Evolutionary conservation across 2,329 filamentous ascomycete species (phyloP).

Genomic region (Ascochyta lentis): DNA sequence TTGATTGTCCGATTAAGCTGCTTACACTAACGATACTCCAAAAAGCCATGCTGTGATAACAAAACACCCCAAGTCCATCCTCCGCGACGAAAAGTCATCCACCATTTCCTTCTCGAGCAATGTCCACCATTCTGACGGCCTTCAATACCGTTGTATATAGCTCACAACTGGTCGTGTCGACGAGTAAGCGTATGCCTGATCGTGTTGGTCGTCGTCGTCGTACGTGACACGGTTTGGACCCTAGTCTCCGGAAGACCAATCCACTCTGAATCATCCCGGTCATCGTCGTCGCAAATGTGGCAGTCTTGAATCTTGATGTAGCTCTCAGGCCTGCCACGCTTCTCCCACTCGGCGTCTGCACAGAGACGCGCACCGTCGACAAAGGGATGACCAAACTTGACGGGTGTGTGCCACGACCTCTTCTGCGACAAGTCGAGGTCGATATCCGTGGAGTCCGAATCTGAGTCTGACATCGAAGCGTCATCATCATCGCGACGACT

Average conservation of each 20-base stretch:
- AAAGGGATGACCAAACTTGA: constrained; percentile 27
- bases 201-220: background rate
- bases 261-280: constrained; percentile 2
- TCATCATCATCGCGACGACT: background rate
- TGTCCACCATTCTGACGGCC: background rate
- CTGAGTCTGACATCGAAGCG: background rate
- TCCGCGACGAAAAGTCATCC: background rate
- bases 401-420: constrained; percentile 25
- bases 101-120: background rate
- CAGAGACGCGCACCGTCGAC: constrained; percentile 10
- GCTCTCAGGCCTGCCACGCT: constrained; percentile 16
- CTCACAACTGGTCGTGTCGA: constrained; percentile 9
- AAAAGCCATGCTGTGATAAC: background rate
- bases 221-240: background rate
- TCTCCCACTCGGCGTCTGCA: constrained; percentile 33
- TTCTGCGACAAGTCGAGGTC: constrained; percentile 13
- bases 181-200: background rate
- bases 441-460: background rate
- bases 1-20: constrained; percentile 7
- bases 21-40: constrained; percentile 15
- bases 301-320: constrained; percentile 25
- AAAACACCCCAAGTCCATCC: background rate
- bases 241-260: constrained; percentile 13
- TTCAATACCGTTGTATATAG: background rate
- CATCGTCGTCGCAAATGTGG: constrained; percentile 12